Base-by-base conservation (phyloP, 1,284 basidiomycete genomes). In the Fomitopsis schrenkii region DNA sequence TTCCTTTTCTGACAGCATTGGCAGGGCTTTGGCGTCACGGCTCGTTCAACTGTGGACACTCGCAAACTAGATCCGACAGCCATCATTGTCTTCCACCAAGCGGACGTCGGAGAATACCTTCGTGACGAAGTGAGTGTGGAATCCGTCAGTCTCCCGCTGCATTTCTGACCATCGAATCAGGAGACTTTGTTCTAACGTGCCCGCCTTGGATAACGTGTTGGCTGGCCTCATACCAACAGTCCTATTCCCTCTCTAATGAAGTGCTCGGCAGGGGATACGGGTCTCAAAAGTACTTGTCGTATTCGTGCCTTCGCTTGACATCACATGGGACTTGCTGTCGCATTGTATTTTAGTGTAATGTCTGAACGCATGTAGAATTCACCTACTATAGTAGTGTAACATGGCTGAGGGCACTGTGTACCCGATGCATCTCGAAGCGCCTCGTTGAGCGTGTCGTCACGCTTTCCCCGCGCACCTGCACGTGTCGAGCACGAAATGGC, bases 31-130 rank as follows among this genome's bases (percentile, higher is more conserved):
- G 97, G 97, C 55, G 97, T 98, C 5, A 99, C 97, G 22, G 94
- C 97, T 6, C 83, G 96, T 59, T 97, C 94, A 36, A 99, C 97
- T 9, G 77, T 97, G 12, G 97, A 99, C 77, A 98, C 97, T 45
- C 81, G 96, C 67, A 99, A 99, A 83, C 78, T 98, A 55, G 97
- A 99, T 75, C 97, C 97, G n/a, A 98, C 95, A 35, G 89, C 94
- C 19, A 98, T 99, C 67, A 90, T 99, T 62, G 97, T 98, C 5
- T 99, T 99, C 78, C 97, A 99, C 74, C 97, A 99, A 82, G 92
- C 97, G 91, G 95, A 98, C 76, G 93, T 97, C 26, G 95, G 95
- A 62, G 95, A 98, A 80, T 98, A 97, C 74, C 79, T 98, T 56
- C 87, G 95, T 71, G 96, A 98, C 72, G 95, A 98, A 83, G 95